These are phyloP conservation scores for Kodamaea sagamina DNA, from an alignment of 805 yeast genomes.

Conservation along the genomic window DNA sequence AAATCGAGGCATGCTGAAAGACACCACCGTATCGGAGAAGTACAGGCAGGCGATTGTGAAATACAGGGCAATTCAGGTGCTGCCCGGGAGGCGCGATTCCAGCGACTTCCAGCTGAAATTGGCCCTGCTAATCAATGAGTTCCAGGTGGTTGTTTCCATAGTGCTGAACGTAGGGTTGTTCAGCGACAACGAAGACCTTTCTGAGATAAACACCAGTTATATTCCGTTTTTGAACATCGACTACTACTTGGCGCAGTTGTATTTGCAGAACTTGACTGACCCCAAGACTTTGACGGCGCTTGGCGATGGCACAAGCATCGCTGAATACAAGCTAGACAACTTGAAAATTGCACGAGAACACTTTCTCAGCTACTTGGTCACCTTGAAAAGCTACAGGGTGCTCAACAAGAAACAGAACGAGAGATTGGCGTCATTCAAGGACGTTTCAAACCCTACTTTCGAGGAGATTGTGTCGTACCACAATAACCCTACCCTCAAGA, in stretches of 20 bases:
- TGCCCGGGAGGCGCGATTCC: constrained; percentile 42
- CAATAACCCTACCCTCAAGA: constrained; percentile 44
- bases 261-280: constrained; percentile 15
- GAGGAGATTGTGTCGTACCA: constrained; percentile 30
- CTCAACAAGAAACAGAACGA: constrained; percentile 38
- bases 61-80: constrained; percentile 13
- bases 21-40: constrained; percentile 16
- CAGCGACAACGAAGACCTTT: constrained; percentile 68
- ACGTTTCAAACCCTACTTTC: constrained; percentile 42
- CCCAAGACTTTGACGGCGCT: constrained; percentile 4
- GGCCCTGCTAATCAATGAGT: constrained; percentile 37
- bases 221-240: constrained; percentile 61
- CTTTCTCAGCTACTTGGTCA: constrained; percentile 35
- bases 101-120: constrained; percentile 42
- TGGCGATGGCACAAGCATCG: constrained; percentile 16
- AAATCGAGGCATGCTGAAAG: constrained; percentile 3
- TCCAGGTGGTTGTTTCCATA: constrained; percentile 45
- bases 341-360: constrained; percentile 39
- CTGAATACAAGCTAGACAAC: constrained; percentile 28
- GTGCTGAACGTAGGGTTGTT: constrained; percentile 58
- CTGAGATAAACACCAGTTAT: constrained; percentile 66
- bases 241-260: constrained; percentile 51
- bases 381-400: constrained; percentile 25
- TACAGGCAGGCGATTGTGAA: constrained; percentile 15
- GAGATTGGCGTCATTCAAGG: constrained; percentile 43